Conservation (phyloP, 768 basidiomycete genomes). For the Trametes maxima region DNA sequence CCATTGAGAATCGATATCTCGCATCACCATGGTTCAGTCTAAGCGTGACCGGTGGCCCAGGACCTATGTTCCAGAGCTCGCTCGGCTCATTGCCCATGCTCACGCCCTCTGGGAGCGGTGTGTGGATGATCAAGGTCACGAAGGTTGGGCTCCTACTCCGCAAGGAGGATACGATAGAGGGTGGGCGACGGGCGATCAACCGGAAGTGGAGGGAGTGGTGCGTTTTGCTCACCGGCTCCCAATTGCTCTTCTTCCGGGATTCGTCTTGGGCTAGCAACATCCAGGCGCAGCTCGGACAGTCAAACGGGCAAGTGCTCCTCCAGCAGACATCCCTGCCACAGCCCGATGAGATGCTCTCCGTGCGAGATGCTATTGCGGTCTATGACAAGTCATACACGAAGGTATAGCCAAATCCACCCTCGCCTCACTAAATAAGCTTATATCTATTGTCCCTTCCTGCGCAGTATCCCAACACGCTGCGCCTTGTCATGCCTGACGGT, state of each 20-base stretch:
- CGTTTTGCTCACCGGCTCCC: constrained; percentile 86
- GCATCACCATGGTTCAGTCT: constrained; percentile 45
- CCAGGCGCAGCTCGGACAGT: constrained; percentile 43
- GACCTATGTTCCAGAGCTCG: constrained; percentile 33
- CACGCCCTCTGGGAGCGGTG: constrained; percentile 29
- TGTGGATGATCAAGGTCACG: constrained; percentile 63
- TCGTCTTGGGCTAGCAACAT: constrained; percentile 53
- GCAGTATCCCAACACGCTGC: constrained; percentile 70
- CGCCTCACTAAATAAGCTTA: neutral
- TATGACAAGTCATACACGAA: constrained; percentile 77
- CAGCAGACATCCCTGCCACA: constrained; percentile 52
- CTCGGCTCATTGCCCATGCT: constrained; percentile 30
- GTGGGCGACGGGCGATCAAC: constrained; percentile 72
- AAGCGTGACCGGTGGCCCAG: constrained; percentile 39
- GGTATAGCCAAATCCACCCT: constrained; percentile 50
- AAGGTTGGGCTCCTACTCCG: constrained; percentile 82
- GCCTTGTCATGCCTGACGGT: constrained; percentile 73
- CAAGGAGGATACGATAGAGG: constrained; percentile 78
- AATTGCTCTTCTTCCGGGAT: constrained; percentile 89
- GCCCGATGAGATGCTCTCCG: constrained; percentile 84
- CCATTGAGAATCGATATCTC: constrained; percentile 42
- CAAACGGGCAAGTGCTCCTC: constrained; percentile 38
- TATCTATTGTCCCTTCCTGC: constrained; percentile 39
- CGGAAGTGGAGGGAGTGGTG: constrained; percentile 90
- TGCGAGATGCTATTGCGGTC: constrained; percentile 79